Conservation (phyloP, 2,329 filamentous ascomycete species). For the Neobulgaria alba region DNA sequence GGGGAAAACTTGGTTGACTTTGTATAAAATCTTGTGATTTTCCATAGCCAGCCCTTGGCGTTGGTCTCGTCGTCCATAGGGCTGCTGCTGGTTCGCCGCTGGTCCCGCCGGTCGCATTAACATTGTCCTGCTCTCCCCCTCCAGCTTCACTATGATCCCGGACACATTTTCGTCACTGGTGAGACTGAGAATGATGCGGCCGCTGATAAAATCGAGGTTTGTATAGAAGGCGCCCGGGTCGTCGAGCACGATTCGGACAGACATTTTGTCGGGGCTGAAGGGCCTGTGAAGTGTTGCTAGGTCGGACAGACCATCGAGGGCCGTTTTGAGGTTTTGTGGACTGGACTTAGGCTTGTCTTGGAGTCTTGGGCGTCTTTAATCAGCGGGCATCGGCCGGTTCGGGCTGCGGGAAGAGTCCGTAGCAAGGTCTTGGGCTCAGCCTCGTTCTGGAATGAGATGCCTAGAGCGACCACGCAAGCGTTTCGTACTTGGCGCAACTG, state of each 20-base stretch:
- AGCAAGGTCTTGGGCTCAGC: not conserved
- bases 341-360: not conserved
- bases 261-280: constrained; percentile 39
- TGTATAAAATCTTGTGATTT: constrained; percentile 68
- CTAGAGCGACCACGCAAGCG: not conserved
- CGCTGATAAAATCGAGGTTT: constrained; percentile 66
- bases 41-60: constrained; percentile 37
- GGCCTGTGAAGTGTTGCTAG: not conserved
- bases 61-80: not conserved
- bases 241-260: constrained; percentile 58
- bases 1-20: constrained; percentile 64
- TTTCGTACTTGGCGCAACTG: not conserved
- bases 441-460: not conserved
- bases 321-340: no score
- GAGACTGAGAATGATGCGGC: constrained; percentile 47
- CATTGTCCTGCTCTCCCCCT: constrained; percentile 67
- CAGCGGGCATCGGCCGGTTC: not conserved
- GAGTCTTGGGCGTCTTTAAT: not conserved
- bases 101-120: constrained; percentile 20
- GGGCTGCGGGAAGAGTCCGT: not conserved
- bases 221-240: constrained; percentile 65
- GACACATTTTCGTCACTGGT: constrained; percentile 62
- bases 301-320: not conserved
- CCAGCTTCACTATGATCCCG: constrained; percentile 72
- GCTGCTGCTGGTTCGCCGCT: constrained; percentile 10